Conservation (phyloP, 140 eudicot species). For the Erigeron philadelphicus region DNA sequence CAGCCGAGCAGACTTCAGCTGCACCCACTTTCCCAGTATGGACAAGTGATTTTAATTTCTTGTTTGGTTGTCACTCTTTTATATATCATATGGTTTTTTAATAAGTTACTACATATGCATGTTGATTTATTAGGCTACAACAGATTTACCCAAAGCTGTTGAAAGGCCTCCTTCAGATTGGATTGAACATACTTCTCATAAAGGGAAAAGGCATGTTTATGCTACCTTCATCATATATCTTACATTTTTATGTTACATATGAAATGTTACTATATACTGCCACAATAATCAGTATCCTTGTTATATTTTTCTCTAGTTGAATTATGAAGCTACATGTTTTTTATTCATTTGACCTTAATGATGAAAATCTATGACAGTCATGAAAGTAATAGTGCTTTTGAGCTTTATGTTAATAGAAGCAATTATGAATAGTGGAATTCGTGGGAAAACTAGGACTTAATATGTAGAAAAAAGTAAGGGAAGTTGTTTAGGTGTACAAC, state of each 20-base stretch:
- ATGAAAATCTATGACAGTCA: neutral
- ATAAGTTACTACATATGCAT: constrained; percentile 1
- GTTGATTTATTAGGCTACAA: constrained; percentile 37
- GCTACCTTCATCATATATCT: neutral
- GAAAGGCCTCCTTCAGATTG: constrained; percentile 62
- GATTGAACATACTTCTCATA: constrained; percentile 74
- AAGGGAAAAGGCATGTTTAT: constrained; percentile 59
- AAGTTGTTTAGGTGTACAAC: too few species aligned
- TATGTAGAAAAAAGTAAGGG: too few species aligned
- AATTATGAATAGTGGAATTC: too few species aligned
- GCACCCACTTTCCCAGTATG: constrained; percentile 39
- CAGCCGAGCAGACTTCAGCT: constrained; percentile 36
- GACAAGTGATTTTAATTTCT: constrained; percentile 14
- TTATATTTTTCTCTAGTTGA: neutral
- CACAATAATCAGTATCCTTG: neutral
- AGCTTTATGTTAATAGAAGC: too few species aligned
- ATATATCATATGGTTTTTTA: neutral
- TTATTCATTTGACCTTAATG: neutral
- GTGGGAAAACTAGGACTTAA: too few species aligned
- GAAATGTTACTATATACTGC: neutral
- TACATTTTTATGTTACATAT: constrained; percentile 2
- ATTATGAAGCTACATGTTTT: neutral
- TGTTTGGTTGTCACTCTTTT: constrained; percentile 10
- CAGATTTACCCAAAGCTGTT: constrained; percentile 26
- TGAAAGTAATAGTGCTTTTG: too few species aligned